Base-by-base conservation (phyloP, 176 grass and related monocot species). In the Aegilops bicornis region DNA sequence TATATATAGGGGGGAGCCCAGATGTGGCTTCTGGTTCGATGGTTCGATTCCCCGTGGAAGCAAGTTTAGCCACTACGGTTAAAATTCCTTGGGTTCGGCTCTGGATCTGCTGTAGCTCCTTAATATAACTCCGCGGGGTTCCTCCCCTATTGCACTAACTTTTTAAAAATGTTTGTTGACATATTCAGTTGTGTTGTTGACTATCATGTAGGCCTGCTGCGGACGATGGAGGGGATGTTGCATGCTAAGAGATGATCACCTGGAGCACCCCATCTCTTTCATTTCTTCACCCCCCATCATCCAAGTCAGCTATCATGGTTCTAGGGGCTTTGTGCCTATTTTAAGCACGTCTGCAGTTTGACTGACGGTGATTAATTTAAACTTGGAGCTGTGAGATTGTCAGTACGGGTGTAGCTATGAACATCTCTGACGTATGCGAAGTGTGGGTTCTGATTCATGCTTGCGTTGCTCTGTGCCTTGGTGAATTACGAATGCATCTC, bases 261-360 rank as follows among this genome's bases (percentile, higher is more conserved):
- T 72, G 36, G 36, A 72, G 69, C 69, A 72, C 5, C 69, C 69
- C 4, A 13, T 22, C 32, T 8, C 16, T 69, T 36, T 14, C 19
- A 52, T 69, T 22, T 67, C 14, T 32, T 32, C 29, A 5, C 0
- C 29, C 8, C 63, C 67, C 1, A 17, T 69, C 29, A 37, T 37
- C 69, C 69, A 10, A 40, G 69, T 40, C 12, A 20, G 69, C 39
- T 13, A 42, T 72, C 69, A 72, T 72, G 10, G 36, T 42, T 72
- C 22, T 42, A 42, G 36, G 48, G 36, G 36, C 36, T 72, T 72
- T 72, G 69, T 14, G 1, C 69, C 22, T 72, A 72, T 42, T 72
- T 22, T 74, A 74, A 74, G 71, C 71, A 74, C 25, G 40, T 16
- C 71, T 47, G n/a, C 70, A 45, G 37, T 73, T 73, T 73, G 37